Percentiles rank a stretch among this genome's conserved stretches.
These are phyloP conservation scores for Metschnikowia lochheadii DNA, from an alignment of 805 yeast genomes.

Conservation along the genomic window DNA sequence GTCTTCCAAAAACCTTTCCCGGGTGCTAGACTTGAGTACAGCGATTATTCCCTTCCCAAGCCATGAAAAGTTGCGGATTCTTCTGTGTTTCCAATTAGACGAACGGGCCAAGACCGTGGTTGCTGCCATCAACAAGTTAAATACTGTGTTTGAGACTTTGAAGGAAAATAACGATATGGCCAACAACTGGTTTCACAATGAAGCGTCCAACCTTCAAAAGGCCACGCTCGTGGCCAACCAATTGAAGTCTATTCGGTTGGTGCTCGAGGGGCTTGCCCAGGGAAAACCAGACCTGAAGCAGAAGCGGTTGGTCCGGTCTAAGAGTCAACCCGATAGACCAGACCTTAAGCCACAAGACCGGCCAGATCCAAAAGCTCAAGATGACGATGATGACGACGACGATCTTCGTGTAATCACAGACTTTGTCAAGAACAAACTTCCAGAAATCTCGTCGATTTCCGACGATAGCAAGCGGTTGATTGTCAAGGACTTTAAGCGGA, in stretches of 20 bases:
- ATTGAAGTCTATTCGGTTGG: slow-evolving; percentile 46
- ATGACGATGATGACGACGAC: slow-evolving; percentile 43
- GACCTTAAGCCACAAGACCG: no score
- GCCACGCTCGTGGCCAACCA: slow-evolving; percentile 55
- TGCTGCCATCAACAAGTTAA: slow-evolving; percentile 31
- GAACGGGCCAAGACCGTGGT: slow-evolving; percentile 33
- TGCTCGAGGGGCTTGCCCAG: slow-evolving; percentile 42
- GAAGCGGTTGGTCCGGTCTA: slow-evolving; percentile 8
- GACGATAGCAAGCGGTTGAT: slow-evolving; percentile 39
- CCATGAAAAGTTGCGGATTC: slow-evolving; percentile 37
- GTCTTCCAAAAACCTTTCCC: slow-evolving; percentile 18
- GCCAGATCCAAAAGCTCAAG: slow-evolving; percentile 3
- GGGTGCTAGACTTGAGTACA: slow-evolving; percentile 43
- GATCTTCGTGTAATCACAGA: slow-evolving; percentile 35
- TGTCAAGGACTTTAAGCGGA: slow-evolving; percentile 50
- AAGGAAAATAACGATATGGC: slow-evolving; percentile 30
- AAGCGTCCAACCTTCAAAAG: slow-evolving; percentile 49
- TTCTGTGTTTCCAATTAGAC: slow-evolving; percentile 28
- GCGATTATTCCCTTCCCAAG: slow-evolving; percentile 51
- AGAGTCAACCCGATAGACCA: not conserved
- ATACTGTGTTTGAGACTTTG: slow-evolving; percentile 34
- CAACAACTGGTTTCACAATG: slow-evolving; percentile 45
- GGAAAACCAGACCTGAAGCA: slow-evolving; percentile 1
- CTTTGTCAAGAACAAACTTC: slow-evolving; percentile 35
- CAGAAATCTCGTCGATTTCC: slow-evolving; percentile 29